Evolutionary conservation across 2,329 filamentous ascomycete species (phyloP).

Genomic region (Fusarium scirpi): DNA sequence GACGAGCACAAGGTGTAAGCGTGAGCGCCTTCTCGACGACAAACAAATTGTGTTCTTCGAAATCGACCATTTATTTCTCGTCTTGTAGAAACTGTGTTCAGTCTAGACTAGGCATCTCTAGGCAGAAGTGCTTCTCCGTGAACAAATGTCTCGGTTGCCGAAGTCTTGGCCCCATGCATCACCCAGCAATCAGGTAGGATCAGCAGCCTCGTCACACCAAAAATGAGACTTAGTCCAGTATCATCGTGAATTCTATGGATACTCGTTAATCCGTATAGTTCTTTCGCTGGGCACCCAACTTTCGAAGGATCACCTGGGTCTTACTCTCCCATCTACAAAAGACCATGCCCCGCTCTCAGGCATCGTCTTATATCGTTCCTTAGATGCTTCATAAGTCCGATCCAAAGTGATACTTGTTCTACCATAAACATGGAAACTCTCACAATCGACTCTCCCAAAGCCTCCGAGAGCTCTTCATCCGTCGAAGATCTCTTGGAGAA

Average conservation of each 20-base stretch:
- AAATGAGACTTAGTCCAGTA: background rate
- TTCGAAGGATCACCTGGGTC: background rate
- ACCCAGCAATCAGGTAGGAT: background rate
- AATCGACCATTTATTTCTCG: background rate
- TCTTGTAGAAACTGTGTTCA: background rate
- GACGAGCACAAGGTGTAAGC: background rate
- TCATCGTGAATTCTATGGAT: slow-evolving; percentile 2
- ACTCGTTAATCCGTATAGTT: background rate
- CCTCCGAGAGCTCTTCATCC: rapidly evolving
- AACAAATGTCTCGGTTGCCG: background rate
- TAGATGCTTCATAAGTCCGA: background rate
- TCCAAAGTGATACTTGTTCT: background rate
- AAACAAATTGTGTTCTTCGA: background rate
- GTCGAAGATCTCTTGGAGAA: background rate
- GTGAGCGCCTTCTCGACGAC: background rate
- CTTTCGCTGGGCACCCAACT: background rate
- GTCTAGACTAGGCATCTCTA: background rate
- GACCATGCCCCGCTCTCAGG: background rate
- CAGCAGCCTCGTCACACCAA: background rate
- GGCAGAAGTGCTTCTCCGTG: background rate
- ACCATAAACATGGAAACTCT: background rate
- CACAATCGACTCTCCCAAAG: background rate
- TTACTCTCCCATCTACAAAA: background rate
- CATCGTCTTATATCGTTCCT: background rate
- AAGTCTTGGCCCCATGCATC: background rate